Base-by-base conservation (phyloP, 2,329 filamentous ascomycete species). In the Fusarium solani-melongenae region DNA sequence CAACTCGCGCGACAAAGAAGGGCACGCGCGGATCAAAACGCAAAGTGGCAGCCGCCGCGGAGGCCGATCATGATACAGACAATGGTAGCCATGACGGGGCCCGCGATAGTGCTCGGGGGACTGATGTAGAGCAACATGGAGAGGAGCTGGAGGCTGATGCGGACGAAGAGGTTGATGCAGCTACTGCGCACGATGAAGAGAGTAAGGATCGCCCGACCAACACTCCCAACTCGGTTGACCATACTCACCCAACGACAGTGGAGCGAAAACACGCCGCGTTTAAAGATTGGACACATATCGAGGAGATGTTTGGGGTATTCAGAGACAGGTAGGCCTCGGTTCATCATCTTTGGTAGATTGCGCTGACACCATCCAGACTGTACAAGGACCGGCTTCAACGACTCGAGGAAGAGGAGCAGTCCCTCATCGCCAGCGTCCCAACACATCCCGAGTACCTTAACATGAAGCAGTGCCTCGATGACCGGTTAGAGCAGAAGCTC, bases 371-470 rank as follows among this genome's bases (percentile, higher is more conserved):
- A 62, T 12, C 53, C 77, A 97, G 95, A 74, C 88, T 98, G 46
- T 96, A 95, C 82, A 94, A 96, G 79, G 96, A 98, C 82, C 91
- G 94, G 71, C 88, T 99, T 24, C 92, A 93, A 59, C 92, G 94
- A 78, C 87, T 97, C 64, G 95, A 97, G 77, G 85, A 88, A 73
- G 90, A 92, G 81, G 91, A 92, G 78, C 87, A 87, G 34, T 91
- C 91, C 81, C 83, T 92, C 20, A 82, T 86, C 64, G 85, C 88
- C 75, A 86, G 88, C 55, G 86, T 86, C 62, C 90, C 90, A n/a
- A 92, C 91, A n/a, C 96, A 99, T 80, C 94, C 94, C 38, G 96
- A 98, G 81, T 96, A 95, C 75, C 87, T 98, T 38, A 93, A 94
- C 46, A 97, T 98, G 91, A 92, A 97, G 81, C 91, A 94, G 80